Evolutionary conservation across 805 yeast species (phyloP).

Genomic region (Starmerella bombi): DNA sequence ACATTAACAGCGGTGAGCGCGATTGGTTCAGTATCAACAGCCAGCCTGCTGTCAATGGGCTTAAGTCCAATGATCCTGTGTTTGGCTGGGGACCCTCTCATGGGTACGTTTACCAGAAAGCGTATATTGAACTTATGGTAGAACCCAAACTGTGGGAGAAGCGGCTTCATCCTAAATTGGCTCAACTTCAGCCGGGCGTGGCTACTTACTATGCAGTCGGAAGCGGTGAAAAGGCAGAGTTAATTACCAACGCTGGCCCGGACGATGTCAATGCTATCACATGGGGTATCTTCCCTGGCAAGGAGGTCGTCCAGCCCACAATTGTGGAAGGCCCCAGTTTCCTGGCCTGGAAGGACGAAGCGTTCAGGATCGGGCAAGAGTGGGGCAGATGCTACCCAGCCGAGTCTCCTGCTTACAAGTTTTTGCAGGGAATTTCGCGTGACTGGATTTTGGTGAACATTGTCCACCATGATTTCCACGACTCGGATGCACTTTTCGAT

Average conservation of each 20-base stretch:
- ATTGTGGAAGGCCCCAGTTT: conserved; percentile 86
- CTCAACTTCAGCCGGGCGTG: conserved; percentile 26
- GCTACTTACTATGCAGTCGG: conserved; percentile 66
- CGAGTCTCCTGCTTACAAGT: conserved; percentile 27
- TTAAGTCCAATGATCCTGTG: conserved; percentile 50
- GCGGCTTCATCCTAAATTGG: conserved; percentile 37
- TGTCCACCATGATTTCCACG: conserved; percentile 68
- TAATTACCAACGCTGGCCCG: conserved; percentile 55
- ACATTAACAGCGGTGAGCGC: conserved; percentile 46
- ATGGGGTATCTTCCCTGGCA: conserved; percentile 97
- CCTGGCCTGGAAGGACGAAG: conserved; percentile 95
- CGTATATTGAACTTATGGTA: conserved; percentile 74
- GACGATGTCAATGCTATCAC: conserved; percentile 89
- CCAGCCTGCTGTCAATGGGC: conserved; percentile 84
- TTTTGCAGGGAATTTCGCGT: conserved; percentile 38
- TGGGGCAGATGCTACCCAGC: conserved; percentile 42
- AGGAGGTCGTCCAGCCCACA: conserved; percentile 88
- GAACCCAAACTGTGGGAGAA: conserved; percentile 39
- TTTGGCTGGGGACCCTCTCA: conserved; percentile 93
- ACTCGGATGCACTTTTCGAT: conserved; percentile 15
- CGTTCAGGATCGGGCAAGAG: conserved; percentile 65
- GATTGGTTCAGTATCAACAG: conserved; percentile 73
- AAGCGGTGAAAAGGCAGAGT: conserved; percentile 36
- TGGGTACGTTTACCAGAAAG: conserved; percentile 91
- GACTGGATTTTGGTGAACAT: conserved; percentile 69